A percentile compares a stretch with the other conserved stretches of the same genome.
phyloP scores from a whole-genome alignment of 2,329 filamentous ascomycete species.

The Neocatenulostroma microsporum region DNA sequence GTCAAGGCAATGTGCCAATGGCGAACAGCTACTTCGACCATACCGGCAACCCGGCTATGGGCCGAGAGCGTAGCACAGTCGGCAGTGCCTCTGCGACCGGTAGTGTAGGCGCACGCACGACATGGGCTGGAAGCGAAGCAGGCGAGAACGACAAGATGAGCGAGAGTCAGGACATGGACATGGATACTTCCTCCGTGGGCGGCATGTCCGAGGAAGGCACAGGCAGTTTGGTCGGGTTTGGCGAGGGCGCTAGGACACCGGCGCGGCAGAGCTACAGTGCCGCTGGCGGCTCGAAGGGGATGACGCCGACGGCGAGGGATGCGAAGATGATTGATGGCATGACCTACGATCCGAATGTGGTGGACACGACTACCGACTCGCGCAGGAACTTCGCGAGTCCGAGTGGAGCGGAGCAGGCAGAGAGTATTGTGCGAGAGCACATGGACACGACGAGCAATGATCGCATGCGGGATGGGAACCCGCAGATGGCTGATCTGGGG shows the following conservation, averaged over 20 bases:
- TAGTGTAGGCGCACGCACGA: slow-evolving; percentile 60
- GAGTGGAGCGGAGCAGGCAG: slow-evolving; percentile 47
- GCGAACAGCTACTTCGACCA: slow-evolving; percentile 84
- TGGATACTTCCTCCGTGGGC: slow-evolving; percentile 55
- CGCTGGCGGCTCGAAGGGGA: slow-evolving; percentile 43
- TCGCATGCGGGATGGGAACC: slow-evolving; percentile 37
- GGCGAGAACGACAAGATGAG: slow-evolving; percentile 61
- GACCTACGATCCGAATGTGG: slow-evolving; percentile 36
- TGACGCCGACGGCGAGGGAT: slow-evolving; percentile 30
- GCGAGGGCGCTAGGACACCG: slow-evolving; percentile 67
- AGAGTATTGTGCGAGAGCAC: slow-evolving; percentile 56
- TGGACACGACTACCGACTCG: slow-evolving; percentile 32
- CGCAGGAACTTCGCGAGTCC: slow-evolving; percentile 7
- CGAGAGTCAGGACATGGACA: slow-evolving; percentile 40
- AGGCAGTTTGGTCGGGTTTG: slow-evolving; percentile 81
- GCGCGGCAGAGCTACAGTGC: slow-evolving; percentile 62
- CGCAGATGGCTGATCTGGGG: slow-evolving; percentile 39
- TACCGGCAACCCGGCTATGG: slow-evolving; percentile 57
- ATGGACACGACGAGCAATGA: slow-evolving; percentile 39
- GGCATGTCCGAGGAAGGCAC: slow-evolving; percentile 80
- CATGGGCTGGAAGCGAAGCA: slow-evolving; percentile 59
- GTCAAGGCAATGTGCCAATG: slow-evolving; percentile 31
- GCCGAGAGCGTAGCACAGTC: slow-evolving; percentile 76
- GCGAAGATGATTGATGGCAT: slow-evolving; percentile 40
- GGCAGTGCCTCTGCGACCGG: slow-evolving; percentile 84